These are phyloP conservation scores for Cyanidiococcus yangmingshanensis DNA, from an alignment of 23 red algal genomes.

Conservation along the genomic window DNA sequence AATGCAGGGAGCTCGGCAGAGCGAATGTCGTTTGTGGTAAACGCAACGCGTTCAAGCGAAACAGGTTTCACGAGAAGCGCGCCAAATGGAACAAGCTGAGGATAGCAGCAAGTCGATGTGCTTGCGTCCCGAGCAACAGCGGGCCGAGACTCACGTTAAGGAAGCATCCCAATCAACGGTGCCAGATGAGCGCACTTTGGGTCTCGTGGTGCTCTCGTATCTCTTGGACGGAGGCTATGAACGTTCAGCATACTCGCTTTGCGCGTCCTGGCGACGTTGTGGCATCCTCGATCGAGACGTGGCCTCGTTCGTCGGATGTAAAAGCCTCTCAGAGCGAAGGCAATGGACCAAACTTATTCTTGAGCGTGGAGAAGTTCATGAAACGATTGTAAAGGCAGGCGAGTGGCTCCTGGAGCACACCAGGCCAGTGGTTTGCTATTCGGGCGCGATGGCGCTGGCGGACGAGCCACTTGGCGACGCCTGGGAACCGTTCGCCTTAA, in stretches of 20 bases:
- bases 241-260: background rate
- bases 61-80: too few relatives aligned
- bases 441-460: background rate
- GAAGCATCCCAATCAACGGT: too few relatives aligned
- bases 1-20: too few relatives aligned
- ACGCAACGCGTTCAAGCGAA: too few relatives aligned
- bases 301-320: background rate
- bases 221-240: background rate
- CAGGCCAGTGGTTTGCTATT: background rate
- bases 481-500: background rate
- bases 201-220: background rate
- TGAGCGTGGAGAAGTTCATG: background rate
- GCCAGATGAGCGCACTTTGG: background rate
- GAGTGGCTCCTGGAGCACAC: background rate
- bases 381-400: background rate
- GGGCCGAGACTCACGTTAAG: too few relatives aligned
- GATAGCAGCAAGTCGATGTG: too few relatives aligned
- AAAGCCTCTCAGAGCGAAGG: background rate
- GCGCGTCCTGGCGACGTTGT: background rate
- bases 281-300: background rate
- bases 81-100: too few relatives aligned
- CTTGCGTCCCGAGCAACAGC: too few relatives aligned
- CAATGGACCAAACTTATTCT: background rate
- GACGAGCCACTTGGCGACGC: background rate
- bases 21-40: too few relatives aligned